phyloP scores from a whole-genome alignment of 805 yeast genomes.

The Grigorovia transvaalensis region DNA sequence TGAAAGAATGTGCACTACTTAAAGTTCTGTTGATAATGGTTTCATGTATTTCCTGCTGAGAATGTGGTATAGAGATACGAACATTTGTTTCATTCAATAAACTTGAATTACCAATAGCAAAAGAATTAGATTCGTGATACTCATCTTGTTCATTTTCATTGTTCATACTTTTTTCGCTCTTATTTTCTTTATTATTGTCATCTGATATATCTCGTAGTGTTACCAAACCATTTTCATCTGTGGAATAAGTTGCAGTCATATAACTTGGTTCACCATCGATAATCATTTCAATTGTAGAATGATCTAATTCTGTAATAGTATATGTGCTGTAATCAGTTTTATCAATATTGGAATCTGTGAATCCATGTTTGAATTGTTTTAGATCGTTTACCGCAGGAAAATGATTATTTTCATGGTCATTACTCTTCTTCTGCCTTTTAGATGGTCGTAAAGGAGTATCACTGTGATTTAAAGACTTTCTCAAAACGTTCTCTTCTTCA shows the following conservation, averaged over 20 bases:
- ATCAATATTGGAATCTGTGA: neutral
- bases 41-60: neutral
- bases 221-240: constrained; percentile 10
- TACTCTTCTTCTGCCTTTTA: neutral
- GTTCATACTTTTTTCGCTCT: no score
- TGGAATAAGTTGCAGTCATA: constrained; percentile 12
- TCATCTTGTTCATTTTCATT: neutral
- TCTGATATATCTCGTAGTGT: constrained; percentile 11
- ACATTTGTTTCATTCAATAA: neutral
- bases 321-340: neutral
- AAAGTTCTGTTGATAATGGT: constrained; percentile 1
- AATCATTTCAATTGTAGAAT: constrained; percentile 11
- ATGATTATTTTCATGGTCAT: neutral
- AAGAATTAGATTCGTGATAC: constrained; percentile 1
- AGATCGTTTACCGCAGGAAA: neutral
- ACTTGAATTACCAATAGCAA: neutral
- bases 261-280: constrained; percentile 16
- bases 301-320: neutral
- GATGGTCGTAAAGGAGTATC: neutral
- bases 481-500: neutral
- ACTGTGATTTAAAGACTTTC: neutral
- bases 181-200: neutral
- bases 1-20: neutral
- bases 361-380: neutral
- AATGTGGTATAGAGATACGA: constrained; percentile 6